These are phyloP conservation scores for Gautieria morchelliformis DNA, from an alignment of 768 basidiomycete species.

Conservation along the genomic window DNA sequence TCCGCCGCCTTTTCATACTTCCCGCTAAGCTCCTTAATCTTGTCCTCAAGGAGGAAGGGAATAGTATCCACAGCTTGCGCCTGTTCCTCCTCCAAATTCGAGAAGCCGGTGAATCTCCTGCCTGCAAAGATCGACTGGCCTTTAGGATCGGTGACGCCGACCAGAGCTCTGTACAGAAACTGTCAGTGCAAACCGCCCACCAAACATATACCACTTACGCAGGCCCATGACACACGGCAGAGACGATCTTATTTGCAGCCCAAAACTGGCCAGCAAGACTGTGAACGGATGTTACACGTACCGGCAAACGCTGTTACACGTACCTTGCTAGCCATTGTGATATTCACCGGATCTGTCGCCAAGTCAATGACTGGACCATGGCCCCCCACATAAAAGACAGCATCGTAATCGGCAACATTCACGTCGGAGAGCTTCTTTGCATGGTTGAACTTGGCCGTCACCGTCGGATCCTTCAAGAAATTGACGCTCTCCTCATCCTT, in stretches of 20 bases:
- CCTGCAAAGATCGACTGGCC: constrained; percentile 61
- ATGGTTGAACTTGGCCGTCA: constrained; percentile 40
- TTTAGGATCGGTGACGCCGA: constrained; percentile 40
- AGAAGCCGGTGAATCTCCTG: constrained; percentile 53
- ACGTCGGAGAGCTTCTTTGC: constrained; percentile 57
- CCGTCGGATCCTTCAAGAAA: constrained; percentile 50
- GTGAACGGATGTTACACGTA: not conserved
- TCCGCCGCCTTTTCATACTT: constrained; percentile 48
- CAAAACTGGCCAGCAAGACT: constrained; percentile 41
- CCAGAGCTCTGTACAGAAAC: constrained; percentile 37
- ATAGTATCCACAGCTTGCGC: constrained; percentile 40
- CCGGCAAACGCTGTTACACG: constrained; percentile 12
- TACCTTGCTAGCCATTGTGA: constrained; percentile 47
- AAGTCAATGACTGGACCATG: constrained; percentile 74
- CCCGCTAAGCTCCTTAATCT: constrained; percentile 55
- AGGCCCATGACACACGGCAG: constrained; percentile 77
- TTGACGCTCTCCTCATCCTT: constrained; percentile 41
- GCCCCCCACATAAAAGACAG: constrained; percentile 72
- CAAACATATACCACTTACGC: constrained; percentile 36
- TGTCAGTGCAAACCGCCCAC: not conserved
- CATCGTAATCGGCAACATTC: constrained; percentile 51
- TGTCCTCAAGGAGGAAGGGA: constrained; percentile 66
- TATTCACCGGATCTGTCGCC: constrained; percentile 44
- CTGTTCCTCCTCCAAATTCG: constrained; percentile 56
- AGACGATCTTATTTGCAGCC: constrained; percentile 50